Percentiles rank a stretch among this genome's conserved stretches.
Evolutionary conservation across 2,329 filamentous ascomycete species (phyloP).

Genomic region (Sporothrix inflata): DNA sequence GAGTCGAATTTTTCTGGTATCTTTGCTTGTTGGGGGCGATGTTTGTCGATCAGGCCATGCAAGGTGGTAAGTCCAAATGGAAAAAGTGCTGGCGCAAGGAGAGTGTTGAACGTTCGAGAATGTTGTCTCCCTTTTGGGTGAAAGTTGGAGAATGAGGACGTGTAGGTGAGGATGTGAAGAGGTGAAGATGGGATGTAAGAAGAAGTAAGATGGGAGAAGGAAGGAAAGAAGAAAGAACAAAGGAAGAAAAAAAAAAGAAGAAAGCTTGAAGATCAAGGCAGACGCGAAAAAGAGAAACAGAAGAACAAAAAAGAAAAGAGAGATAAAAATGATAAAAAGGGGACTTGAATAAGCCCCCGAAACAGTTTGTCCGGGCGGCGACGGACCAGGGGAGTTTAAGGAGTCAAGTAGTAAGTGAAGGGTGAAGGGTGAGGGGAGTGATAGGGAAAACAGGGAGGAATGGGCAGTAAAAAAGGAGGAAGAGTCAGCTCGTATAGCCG

Average conservation of each 20-base stretch:
- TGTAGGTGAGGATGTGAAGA: background rate
- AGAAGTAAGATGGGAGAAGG: background rate
- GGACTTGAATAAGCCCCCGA: slow-evolving; percentile 13
- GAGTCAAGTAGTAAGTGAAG: background rate
- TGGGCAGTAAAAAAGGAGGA: background rate
- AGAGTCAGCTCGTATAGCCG: slow-evolving; percentile 12
- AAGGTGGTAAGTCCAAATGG: slow-evolving; percentile 19
- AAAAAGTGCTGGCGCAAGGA: background rate
- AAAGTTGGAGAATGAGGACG: background rate
- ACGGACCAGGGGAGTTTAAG: background rate
- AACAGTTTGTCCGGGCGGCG: background rate
- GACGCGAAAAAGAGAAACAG: background rate
- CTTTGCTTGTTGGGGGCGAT: slow-evolving; percentile 13
- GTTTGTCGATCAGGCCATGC: slow-evolving; percentile 5
- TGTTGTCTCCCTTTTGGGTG: slow-evolving; percentile 18
- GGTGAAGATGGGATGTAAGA: background rate
- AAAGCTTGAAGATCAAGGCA: background rate
- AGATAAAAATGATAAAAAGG: background rate
- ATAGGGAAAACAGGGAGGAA: background rate
- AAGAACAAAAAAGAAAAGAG: background rate
- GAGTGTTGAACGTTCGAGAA: background rate
- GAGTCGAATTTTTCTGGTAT: too few relatives aligned
- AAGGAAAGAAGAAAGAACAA: background rate
- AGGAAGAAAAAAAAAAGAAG: background rate
- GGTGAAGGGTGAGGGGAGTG: too few relatives aligned